Percentiles rank a stretch among this genome's conserved stretches.
These are phyloP conservation scores for Nelumbo lutea DNA, from an alignment of 164 flowering plant genomes.

Conservation along the genomic window DNA sequence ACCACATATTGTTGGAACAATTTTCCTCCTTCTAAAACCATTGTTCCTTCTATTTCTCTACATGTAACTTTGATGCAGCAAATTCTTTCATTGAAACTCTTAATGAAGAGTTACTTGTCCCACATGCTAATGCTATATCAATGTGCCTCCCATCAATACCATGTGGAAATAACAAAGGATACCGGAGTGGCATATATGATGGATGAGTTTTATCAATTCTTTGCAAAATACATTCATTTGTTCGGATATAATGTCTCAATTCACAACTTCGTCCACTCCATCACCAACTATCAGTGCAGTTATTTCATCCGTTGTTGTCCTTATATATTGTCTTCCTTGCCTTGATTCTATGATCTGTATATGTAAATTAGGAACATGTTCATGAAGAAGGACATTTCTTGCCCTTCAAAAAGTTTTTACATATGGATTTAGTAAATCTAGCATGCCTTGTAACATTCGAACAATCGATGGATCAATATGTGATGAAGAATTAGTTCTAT, in stretches of 20 bases:
- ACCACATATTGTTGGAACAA: too few species aligned
- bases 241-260: neutral
- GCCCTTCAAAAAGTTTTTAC: neutral
- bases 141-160: neutral
- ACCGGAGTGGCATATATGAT: too few species aligned
- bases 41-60: neutral
- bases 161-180: too few species aligned
- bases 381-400: neutral
- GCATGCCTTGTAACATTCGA: neutral
- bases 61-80: neutral
- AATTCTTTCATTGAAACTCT: slow-evolving; percentile 1
- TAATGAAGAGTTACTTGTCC: neutral
- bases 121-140: neutral
- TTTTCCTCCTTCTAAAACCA: too few species aligned
- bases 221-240: neutral
- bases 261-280: neutral
- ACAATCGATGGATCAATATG: too few species aligned
- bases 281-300: neutral
- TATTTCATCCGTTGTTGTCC: neutral
- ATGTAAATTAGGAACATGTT: too few species aligned
- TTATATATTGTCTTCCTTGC: neutral
- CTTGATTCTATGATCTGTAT: neutral
- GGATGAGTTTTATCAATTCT: too few species aligned
- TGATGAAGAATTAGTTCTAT: neutral
- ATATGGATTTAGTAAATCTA: neutral